Evolutionary conservation across 192 early-diverging fungal genomes (phyloP).

Genomic region (Entomortierella chlamydospora): DNA sequence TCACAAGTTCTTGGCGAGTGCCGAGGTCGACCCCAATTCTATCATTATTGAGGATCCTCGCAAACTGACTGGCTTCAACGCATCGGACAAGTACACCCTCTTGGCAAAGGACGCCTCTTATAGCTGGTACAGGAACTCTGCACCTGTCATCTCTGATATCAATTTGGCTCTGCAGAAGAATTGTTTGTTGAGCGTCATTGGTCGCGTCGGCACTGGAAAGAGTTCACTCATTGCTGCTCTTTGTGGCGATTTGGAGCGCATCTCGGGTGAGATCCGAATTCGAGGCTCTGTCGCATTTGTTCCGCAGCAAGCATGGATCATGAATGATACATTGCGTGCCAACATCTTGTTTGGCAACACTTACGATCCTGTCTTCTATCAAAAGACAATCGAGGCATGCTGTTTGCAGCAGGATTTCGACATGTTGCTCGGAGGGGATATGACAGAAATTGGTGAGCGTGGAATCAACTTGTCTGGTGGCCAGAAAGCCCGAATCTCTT

Average conservation of each 20-base stretch:
- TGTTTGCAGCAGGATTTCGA: conserved; percentile 86
- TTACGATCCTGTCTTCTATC: conserved; percentile 67
- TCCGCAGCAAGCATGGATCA: conserved; percentile 84
- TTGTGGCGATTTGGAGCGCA: conserved; percentile 88
- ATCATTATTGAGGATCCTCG: conserved; percentile 38
- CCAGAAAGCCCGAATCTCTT: conserved; percentile 82
- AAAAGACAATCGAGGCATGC: conserved; percentile 80
- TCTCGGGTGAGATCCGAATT: conserved; percentile 71
- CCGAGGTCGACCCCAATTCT: conserved; percentile 70
- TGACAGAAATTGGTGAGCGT: conserved; percentile 92
- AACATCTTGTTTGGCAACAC: conserved; percentile 92
- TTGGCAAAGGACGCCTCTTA: conserved; percentile 41
- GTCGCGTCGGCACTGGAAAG: conserved; percentile 64
- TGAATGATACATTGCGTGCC: conserved; percentile 91
- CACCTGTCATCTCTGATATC: conserved; percentile 37
- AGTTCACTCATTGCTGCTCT: conserved; percentile 65
- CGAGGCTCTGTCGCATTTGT: conserved; percentile 78
- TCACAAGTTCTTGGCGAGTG: conserved; percentile 76
- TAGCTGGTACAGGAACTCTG: conserved; percentile 42
- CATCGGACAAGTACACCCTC: conserved; percentile 36
- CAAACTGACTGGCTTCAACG: conserved; percentile 8
- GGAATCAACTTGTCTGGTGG: conserved; percentile 95
- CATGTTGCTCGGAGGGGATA: conserved; percentile 87
- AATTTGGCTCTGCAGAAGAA: conserved; percentile 33
- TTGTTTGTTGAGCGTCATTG: conserved; percentile 45